These are phyloP conservation scores for Leishmania aethiopica DNA, from an alignment of 208 protist species.

Conservation along the genomic window DNA sequence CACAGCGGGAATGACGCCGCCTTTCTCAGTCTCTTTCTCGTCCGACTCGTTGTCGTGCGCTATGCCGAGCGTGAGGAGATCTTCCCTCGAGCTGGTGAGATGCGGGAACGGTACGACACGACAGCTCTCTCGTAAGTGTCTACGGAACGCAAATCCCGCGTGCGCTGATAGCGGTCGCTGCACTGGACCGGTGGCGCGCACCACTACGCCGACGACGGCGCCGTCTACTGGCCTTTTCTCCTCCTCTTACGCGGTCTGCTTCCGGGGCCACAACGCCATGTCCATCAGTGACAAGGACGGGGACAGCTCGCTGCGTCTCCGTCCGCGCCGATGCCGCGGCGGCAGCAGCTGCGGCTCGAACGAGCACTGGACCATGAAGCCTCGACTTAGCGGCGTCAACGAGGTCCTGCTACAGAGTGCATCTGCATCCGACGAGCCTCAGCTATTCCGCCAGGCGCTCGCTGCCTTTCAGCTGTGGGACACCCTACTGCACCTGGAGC, in stretches of 20 bases:
- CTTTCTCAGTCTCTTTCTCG: neutral
- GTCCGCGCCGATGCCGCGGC: neutral
- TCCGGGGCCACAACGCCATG: neutral
- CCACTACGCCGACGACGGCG: neutral
- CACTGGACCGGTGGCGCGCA: neutral
- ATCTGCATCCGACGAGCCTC: neutral
- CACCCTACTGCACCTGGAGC: conserved; percentile 24
- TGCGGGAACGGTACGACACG: neutral
- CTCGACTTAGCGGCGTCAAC: conserved; percentile 42
- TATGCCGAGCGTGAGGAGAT: neutral
- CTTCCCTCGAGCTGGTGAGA: neutral
- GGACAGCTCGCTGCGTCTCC: neutral
- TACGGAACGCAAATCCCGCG: neutral
- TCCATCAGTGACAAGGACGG: neutral
- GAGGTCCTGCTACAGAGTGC: conserved; percentile 20
- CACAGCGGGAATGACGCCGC: neutral
- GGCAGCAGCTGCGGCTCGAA: neutral
- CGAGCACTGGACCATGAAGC: conserved; percentile 25
- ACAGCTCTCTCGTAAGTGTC: neutral
- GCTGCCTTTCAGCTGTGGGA: conserved; percentile 24
- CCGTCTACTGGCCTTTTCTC: conserved; percentile 1
- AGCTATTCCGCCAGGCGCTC: conserved; percentile 12
- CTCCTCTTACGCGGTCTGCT: neutral
- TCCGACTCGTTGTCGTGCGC: neutral
- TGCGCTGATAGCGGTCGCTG: neutral